A percentile compares a stretch with the other conserved stretches of the same genome.
Evolutionary conservation across 306 rosid genomes (phyloP).

Genomic region (Vicia faba): DNA sequence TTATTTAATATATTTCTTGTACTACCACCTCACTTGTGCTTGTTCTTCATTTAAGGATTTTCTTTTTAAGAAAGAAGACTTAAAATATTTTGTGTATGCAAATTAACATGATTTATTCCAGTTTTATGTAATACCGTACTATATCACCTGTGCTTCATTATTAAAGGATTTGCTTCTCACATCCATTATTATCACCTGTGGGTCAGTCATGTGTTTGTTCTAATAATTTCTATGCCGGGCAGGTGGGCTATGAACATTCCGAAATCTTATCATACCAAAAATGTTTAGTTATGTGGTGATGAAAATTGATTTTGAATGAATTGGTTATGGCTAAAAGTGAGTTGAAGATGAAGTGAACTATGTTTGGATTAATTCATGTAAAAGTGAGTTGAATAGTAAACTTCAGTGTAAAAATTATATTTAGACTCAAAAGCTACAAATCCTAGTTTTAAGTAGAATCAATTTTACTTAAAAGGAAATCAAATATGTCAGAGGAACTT

Average conservation of each 20-base stretch:
- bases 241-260: constrained; percentile 26
- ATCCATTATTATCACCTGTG: constrained; percentile 35
- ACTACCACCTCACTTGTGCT: constrained; percentile 15
- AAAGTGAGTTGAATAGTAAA: too few relatives aligned
- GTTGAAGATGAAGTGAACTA: too few relatives aligned
- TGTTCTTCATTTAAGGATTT: constrained; percentile 30
- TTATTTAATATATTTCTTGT: constrained; percentile 24
- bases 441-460: too few relatives aligned
- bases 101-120: constrained; percentile 33
- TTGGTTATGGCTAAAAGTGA: too few relatives aligned
- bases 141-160: constrained; percentile 33
- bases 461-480: too few relatives aligned
- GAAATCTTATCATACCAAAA: not conserved
- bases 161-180: constrained; percentile 26
- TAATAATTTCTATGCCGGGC: constrained; percentile 27
- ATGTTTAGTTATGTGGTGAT: too few relatives aligned
- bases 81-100: constrained; percentile 11
- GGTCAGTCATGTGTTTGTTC: constrained; percentile 30
- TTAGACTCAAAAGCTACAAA: too few relatives aligned
- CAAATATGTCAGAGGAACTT: not conserved
- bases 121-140: constrained; percentile 21
- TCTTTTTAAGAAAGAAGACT: not conserved
- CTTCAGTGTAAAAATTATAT: too few relatives aligned
- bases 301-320: too few relatives aligned
- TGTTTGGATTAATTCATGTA: too few relatives aligned